Evolutionary conservation across 768 basidiomycete species (phyloP), one percentile per base, ranked within the genome.

Genomic region (Termitomyces sp.): DNA sequence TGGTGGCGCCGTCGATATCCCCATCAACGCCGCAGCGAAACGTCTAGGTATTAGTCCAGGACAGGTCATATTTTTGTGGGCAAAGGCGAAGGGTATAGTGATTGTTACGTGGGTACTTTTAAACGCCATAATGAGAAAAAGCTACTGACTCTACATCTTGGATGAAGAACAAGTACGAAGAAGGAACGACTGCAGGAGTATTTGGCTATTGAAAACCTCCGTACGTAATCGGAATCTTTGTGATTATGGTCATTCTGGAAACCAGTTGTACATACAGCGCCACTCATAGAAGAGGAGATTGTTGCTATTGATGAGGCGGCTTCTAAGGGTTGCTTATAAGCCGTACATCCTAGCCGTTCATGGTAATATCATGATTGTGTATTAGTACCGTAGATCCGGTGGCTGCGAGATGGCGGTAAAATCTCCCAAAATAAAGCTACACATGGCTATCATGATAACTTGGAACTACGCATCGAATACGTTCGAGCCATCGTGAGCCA

Each of bases 1-100:
- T 5, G 84, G 81, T 9, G 88, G 89, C 0, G 81, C 87, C 0
- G 80, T 91, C 1, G 86, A 89, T 63, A 67, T 66, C 7, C 75
- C 80, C 2, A 67, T 91, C 9, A 61, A 72, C 13, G 73, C 73
- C 16, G 79, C 81, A 13, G 86, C 86, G 0, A 68, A 73, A 36
- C 72, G 81, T 12, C 68, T 84, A 6, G 76, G 78, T 7, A 80
- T 79, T n/a, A 79, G 79, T 3, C 74, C 83, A 0, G 80, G 78
- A 1, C 89, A 91, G 60, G 82, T 89, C 33, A 69, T 91, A 22
- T 78, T 91, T 48, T 69, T 78, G 1, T 91, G 89, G 89, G 82
- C 82, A 2, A 78, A 75, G 60, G 76, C 78, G 29, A 91, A 91
- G 64, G 83, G 83, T 29, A 80, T 75, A 2, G 80, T 83, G 6